Evolutionary conservation across 768 basidiomycete genomes (phyloP).

Genomic region (Xerocomus potaroensis): DNA sequence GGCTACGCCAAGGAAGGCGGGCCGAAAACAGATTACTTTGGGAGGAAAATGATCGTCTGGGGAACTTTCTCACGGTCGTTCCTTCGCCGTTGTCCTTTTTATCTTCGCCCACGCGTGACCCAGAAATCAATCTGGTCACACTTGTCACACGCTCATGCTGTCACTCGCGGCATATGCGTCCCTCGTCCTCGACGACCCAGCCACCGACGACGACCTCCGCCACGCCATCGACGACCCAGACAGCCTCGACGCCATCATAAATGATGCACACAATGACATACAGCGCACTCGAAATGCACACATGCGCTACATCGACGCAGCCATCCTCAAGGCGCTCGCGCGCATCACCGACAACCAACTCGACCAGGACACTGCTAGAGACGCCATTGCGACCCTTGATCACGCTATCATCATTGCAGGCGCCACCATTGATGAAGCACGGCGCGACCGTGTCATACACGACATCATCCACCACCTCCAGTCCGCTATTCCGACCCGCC

Average conservation of each 20-base stretch:
- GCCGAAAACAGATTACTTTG: constrained; percentile 39
- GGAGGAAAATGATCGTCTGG: constrained; percentile 42
- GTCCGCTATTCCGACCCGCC: constrained; percentile 7
- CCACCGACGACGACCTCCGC: constrained; percentile 3
- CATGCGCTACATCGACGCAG: constrained; percentile 72
- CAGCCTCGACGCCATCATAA: constrained; percentile 40
- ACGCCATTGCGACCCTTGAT: constrained; percentile 64
- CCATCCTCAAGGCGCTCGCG: constrained; percentile 52
- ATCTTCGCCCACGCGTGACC: constrained; percentile 49
- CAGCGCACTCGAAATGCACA: constrained; percentile 43
- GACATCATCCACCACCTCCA: constrained; percentile 63
- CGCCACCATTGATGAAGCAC: constrained; percentile 50
- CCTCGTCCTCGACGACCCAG: constrained; percentile 10
- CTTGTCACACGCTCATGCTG: constrained; percentile 23
- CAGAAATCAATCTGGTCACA: constrained; percentile 37
- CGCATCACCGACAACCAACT: constrained; percentile 20
- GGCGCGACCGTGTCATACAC: constrained; percentile 55
- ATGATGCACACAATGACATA: constrained; percentile 48
- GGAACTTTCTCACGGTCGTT: constrained; percentile 48
- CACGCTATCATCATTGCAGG: constrained; percentile 82
- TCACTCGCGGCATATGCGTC: constrained; percentile 9
- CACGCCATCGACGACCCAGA: constrained; percentile 5
- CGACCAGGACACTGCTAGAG: constrained; percentile 28
- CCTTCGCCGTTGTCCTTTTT: constrained; percentile 54
- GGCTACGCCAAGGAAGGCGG: constrained; percentile 47